Conservation (phyloP, 768 basidiomycete genomes). For the Steccherinum ochraceum region DNA sequence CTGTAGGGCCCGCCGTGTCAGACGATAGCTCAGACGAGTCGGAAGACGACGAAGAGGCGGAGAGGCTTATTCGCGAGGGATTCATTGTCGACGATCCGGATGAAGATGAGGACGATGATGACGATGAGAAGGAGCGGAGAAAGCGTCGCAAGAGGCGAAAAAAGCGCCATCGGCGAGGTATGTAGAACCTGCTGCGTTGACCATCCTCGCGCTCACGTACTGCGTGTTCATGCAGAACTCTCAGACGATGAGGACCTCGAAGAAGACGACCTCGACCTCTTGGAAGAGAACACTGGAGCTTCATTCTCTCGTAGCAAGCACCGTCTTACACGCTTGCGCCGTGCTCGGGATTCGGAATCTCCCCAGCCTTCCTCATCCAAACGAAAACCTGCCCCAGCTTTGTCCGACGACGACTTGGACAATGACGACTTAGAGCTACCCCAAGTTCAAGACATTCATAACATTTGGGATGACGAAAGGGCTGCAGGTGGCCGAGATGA, state of each 20-base stretch:
- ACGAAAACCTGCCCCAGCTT: conserved; percentile 54
- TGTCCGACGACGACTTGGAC: conserved; percentile 72
- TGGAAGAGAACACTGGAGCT: conserved; percentile 81
- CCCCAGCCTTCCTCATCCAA: conserved; percentile 60
- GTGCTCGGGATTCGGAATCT: conserved; percentile 67
- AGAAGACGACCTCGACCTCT: conserved; percentile 79
- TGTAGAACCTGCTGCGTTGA: no score
- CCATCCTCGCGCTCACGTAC: conserved; percentile 15
- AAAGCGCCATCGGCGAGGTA: conserved; percentile 51
- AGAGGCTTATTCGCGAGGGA: conserved; percentile 69
- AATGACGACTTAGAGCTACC: conserved; percentile 45
- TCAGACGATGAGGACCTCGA: conserved; percentile 65
- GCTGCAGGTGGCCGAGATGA: conserved; percentile 36
- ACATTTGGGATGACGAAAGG: conserved; percentile 82
- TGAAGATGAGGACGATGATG: conserved; percentile 72
- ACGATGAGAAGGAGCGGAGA: conserved; percentile 47
- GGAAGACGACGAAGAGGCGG: conserved; percentile 90
- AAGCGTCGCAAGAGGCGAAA: conserved; percentile 62
- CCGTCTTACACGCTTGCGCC: conserved; percentile 68
- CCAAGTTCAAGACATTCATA: conserved; percentile 54
- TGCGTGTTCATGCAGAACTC: conserved; percentile 30
- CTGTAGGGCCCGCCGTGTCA: conserved; percentile 47
- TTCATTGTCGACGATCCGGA: conserved; percentile 93
- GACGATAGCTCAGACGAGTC: conserved; percentile 88
- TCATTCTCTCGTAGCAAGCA: conserved; percentile 52